These are phyloP conservation scores for Debaryomyces robertsiae DNA, from an alignment of 1,139 yeast genomes.

Conservation along the genomic window DNA sequence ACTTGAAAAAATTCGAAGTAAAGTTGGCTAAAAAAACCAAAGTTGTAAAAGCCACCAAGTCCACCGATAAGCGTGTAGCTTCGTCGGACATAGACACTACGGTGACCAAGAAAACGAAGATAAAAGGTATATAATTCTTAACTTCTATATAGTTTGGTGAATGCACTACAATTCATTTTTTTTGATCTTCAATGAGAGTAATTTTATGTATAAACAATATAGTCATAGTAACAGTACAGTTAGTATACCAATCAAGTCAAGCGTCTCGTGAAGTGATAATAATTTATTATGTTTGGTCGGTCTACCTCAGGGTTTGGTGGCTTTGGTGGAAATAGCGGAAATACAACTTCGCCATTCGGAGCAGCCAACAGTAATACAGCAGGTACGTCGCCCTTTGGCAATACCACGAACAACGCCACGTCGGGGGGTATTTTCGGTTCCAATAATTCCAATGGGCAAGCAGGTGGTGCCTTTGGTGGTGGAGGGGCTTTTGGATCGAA, in stretches of 20 bases:
- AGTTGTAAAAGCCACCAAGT: conserved; percentile 18
- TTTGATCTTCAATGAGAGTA: conserved; percentile 7
- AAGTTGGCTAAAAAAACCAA: conserved; percentile 21
- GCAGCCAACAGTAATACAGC: conserved; percentile 23
- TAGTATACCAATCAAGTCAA: conserved; percentile 2
- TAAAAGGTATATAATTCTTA: background rate
- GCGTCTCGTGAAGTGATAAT: background rate
- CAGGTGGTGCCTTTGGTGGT: conserved; percentile 33
- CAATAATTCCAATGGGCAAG: conserved; percentile 18
- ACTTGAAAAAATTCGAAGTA: conserved; percentile 43
- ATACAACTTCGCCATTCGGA: conserved; percentile 39
- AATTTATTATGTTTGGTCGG: conserved; percentile 46
- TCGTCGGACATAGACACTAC: conserved; percentile 13
- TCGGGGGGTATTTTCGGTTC: conserved; percentile 26
- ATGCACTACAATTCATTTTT: conserved; percentile 8
- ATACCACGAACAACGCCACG: conserved; percentile 23
- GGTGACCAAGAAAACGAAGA: conserved; percentile 17
- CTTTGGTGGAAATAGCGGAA: conserved; percentile 46
- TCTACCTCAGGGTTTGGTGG: conserved; percentile 63
- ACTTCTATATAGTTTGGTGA: conserved; percentile 1
- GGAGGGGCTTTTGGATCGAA: conserved; percentile 26
- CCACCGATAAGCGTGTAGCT: conserved; percentile 17
- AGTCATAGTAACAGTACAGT: background rate
- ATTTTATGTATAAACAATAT: conserved; percentile 6
- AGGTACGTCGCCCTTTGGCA: conserved; percentile 38